Evolutionary conservation across 768 basidiomycete genomes (phyloP).

Genomic region (Tricholoma hemisulphureum): DNA sequence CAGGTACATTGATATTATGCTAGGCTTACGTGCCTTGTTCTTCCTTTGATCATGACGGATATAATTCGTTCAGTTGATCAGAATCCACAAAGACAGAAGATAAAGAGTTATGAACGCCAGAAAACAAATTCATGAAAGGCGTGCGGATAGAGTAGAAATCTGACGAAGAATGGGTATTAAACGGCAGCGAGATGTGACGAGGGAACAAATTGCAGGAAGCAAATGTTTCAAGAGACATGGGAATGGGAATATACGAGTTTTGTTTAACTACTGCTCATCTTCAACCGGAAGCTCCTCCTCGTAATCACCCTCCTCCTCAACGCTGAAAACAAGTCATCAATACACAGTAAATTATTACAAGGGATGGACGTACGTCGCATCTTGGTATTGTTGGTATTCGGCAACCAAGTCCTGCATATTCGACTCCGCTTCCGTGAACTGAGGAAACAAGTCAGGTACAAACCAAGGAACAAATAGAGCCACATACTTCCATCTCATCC

Average conservation of each 20-base stretch:
- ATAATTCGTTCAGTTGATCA: slow-evolving; percentile 23
- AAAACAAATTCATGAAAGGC: slow-evolving; percentile 35
- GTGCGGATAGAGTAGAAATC: slow-evolving; percentile 33
- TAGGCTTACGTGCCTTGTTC: no score
- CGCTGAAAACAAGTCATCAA: slow-evolving; percentile 41
- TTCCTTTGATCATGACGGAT: background rate
- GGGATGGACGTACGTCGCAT: slow-evolving; percentile 70
- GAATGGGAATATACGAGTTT: slow-evolving; percentile 16
- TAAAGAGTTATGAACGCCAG: slow-evolving; percentile 15
- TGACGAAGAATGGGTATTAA: slow-evolving; percentile 9
- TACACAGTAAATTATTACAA: background rate
- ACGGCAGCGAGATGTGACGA: background rate
- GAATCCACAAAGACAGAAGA: slow-evolving; percentile 32
- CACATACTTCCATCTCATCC: slow-evolving; percentile 88
- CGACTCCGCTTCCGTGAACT: slow-evolving; percentile 97
- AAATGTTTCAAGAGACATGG: slow-evolving; percentile 15
- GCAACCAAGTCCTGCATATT: slow-evolving; percentile 99
- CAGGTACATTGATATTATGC: no score
- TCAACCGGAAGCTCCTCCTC: slow-evolving; percentile 72
- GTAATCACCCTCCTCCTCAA: slow-evolving; percentile 86
- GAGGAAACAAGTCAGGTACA: slow-evolving; percentile 10
- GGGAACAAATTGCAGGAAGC: slow-evolving; percentile 6
- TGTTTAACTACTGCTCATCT: slow-evolving; percentile 47
- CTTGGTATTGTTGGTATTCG: slow-evolving; percentile 97
- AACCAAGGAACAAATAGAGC: background rate